Conservation (phyloP, 1,284 basidiomycete genomes). For the Apiotrichum brassicae region DNA sequence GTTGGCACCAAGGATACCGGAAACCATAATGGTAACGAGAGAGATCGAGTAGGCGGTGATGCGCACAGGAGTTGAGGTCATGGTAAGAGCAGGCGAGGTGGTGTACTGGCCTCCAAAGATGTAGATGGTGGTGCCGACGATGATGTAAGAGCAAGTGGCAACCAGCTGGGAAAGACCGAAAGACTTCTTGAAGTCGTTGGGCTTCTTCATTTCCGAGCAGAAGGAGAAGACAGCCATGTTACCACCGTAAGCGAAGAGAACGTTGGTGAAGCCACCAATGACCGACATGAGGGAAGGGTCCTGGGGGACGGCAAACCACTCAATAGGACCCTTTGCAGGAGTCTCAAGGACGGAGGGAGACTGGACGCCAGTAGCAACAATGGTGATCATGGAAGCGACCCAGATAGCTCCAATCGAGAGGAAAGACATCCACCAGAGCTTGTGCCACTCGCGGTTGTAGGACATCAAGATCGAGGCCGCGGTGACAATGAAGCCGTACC, state of each 20-base stretch:
- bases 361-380: slow-evolving; percentile 33
- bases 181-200: slow-evolving; percentile 42
- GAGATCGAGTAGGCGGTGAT: slow-evolving; percentile 36
- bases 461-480: slow-evolving; percentile 28
- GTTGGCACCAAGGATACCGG: slow-evolving; percentile 36
- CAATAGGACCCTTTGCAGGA: slow-evolving; percentile 23
- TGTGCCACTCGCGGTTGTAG: slow-evolving; percentile 30
- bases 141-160: slow-evolving; percentile 27
- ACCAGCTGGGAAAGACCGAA: slow-evolving; percentile 34
- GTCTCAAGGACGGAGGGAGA: slow-evolving; percentile 13
- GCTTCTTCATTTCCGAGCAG: slow-evolving; percentile 39
- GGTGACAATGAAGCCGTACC: slow-evolving; percentile 33
- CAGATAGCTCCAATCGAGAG: slow-evolving; percentile 33
- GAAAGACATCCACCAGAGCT: slow-evolving; percentile 32
- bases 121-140: slow-evolving; percentile 35
- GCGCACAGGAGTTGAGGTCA: slow-evolving; percentile 28
- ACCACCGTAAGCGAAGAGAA: slow-evolving; percentile 39
- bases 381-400: slow-evolving; percentile 33
- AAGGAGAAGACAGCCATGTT: slow-evolving; percentile 40
- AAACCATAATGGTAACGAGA: slow-evolving; percentile 39
- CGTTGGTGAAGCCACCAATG: slow-evolving; percentile 37
- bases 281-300: slow-evolving; percentile 31
- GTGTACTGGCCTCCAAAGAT: slow-evolving; percentile 37
- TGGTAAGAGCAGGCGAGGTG: slow-evolving; percentile 37
- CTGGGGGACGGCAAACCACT: slow-evolving; percentile 27